Percentiles rank a stretch among this genome's conserved stretches.
Evolutionary conservation across 2,329 filamentous ascomycete genomes (phyloP).

Genomic region (Colletotrichum sp.): DNA sequence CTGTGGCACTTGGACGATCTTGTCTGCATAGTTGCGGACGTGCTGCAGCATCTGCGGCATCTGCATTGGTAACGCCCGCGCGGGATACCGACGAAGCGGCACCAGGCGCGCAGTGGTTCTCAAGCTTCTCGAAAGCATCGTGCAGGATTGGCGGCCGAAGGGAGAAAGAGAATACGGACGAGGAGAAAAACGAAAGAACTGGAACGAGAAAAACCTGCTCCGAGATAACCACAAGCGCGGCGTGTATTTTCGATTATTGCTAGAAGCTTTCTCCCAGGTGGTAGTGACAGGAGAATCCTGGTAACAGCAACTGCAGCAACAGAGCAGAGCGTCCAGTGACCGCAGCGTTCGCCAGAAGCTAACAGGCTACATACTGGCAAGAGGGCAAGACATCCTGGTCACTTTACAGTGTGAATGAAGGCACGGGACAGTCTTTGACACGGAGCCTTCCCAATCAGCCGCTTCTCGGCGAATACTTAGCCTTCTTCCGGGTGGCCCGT

Average conservation of each 20-base stretch:
- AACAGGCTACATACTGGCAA: not conserved
- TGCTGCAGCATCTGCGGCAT: constrained; percentile 60
- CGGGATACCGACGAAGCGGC: constrained; percentile 45
- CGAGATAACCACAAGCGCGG: not conserved
- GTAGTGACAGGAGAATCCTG: not conserved
- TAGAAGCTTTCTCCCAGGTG: not conserved
- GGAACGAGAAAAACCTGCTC: not conserved
- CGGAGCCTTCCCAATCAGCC: not conserved
- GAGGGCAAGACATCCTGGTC: not conserved
- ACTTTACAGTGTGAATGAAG: not conserved
- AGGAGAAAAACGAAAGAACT: not conserved
- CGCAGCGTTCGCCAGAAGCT: not conserved
- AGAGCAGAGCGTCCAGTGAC: not conserved
- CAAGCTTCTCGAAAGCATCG: constrained; percentile 50
- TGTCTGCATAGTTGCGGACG: constrained; percentile 74
- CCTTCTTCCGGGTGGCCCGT: not conserved
- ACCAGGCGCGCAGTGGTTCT: constrained; percentile 47
- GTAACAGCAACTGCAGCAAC: not conserved
- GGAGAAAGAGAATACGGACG: not conserved
- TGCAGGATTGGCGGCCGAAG: constrained; percentile 13
- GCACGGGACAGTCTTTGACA: not conserved
- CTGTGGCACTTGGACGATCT: constrained; percentile 89
- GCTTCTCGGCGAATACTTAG: not conserved
- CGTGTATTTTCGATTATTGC: not conserved
- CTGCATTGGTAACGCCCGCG: constrained; percentile 36